These are phyloP conservation scores for Oropetium thomaeum DNA, from an alignment of 176 grass and related monocot species.

Conservation along the genomic window DNA sequence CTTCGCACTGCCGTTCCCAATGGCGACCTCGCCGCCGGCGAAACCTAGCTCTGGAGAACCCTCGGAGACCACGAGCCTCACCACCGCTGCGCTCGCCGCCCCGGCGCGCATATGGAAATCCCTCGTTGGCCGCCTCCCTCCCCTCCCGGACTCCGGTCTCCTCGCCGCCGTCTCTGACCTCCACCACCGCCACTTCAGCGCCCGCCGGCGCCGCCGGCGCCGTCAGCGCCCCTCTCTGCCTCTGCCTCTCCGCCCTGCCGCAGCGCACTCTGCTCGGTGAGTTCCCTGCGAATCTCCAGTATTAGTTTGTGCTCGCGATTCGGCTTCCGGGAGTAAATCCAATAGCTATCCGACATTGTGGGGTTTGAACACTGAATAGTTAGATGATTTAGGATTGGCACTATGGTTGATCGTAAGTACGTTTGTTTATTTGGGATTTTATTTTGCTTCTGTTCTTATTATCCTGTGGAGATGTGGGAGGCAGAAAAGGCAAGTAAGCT, in stretches of 20 bases:
- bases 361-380: neutral
- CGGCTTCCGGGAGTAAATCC: neutral
- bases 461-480: neutral
- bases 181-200: slow-evolving; percentile 29
- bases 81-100: neutral
- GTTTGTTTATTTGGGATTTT: neutral
- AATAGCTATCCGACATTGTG: neutral
- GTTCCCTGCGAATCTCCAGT: neutral
- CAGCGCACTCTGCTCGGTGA: slow-evolving; percentile 39
- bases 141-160: slow-evolving; percentile 28
- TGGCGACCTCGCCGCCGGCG: slow-evolving; percentile 36
- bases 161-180: slow-evolving; percentile 37
- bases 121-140: slow-evolving; percentile 27
- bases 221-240: slow-evolving; percentile 33
- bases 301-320: neutral
- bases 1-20: neutral
- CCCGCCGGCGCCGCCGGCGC: slow-evolving; percentile 15
- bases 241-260: slow-evolving; percentile 27
- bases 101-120: slow-evolving; percentile 38
- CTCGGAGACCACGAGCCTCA: neutral
- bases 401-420: neutral
- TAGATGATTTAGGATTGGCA: neutral
- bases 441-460: neutral
- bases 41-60: slow-evolving; percentile 41
- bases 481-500: neutral